Percentiles rank a stretch among this genome's conserved stretches.
Conservation (phyloP, 345 rosid genomes). For the Linum lewisii region DNA sequence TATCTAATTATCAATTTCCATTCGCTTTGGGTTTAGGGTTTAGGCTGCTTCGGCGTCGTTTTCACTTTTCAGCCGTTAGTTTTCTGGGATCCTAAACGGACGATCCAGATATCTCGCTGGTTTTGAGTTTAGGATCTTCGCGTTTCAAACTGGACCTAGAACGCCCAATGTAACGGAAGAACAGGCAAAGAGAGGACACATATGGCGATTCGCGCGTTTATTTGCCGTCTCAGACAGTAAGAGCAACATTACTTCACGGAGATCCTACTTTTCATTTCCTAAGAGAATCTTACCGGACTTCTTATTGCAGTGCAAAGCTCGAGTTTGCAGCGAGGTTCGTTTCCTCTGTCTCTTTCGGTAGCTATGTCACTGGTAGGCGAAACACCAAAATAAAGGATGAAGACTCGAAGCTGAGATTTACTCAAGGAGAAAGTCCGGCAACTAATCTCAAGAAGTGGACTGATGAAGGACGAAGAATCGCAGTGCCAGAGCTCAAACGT, state of each 20-base stretch:
- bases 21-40: background rate
- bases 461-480: constrained; percentile 28
- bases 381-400: constrained; percentile 15
- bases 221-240: constrained; percentile 10
- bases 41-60: background rate
- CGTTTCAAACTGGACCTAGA: background rate
- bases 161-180: too few species aligned
- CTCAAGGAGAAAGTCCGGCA: constrained; percentile 20
- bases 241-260: background rate
- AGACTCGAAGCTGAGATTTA: constrained; percentile 28
- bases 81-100: background rate
- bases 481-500: constrained; percentile 33
- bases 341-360: background rate
- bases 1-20: background rate
- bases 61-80: background rate
- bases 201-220: constrained; percentile 25
- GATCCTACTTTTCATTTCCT: background rate
- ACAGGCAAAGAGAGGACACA: background rate
- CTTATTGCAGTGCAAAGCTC: background rate
- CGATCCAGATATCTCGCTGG: background rate
- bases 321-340: background rate
- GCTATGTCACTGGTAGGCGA: background rate
- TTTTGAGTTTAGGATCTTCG: background rate
- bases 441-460: constrained; percentile 29
- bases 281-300: background rate